These are phyloP conservation scores for Graphilbum ipis-grandicollis DNA, from an alignment of 2,329 filamentous ascomycete species.

Conservation along the genomic window DNA sequence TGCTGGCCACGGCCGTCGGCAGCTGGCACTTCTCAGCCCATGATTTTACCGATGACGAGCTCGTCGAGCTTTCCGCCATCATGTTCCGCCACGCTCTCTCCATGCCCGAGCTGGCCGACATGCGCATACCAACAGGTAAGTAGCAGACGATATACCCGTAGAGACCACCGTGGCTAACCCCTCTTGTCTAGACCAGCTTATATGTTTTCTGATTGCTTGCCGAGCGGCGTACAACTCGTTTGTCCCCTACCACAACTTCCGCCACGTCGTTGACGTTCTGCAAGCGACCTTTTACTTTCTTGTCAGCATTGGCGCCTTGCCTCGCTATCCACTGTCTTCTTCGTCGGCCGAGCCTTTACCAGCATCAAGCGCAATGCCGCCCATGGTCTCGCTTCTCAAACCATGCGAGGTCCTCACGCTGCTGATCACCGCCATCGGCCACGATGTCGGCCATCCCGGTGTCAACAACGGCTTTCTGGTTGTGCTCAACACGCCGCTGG, in stretches of 20 bases:
- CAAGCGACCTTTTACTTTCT: slow-evolving; percentile 89
- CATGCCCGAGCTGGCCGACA: slow-evolving; percentile 65
- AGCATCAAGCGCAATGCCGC: slow-evolving; percentile 53
- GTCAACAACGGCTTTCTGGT: slow-evolving; percentile 97
- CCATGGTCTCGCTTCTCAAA: slow-evolving; percentile 57
- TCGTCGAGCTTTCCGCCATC: slow-evolving; percentile 65
- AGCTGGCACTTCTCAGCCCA: slow-evolving; percentile 84
- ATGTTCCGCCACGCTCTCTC: slow-evolving; percentile 83
- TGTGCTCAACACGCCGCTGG: slow-evolving; percentile 78
- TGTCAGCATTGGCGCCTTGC: slow-evolving; percentile 59
- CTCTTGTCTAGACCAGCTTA: slow-evolving; percentile 49
- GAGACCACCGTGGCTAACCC: slow-evolving; percentile 7
- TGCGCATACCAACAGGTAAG: slow-evolving; percentile 65
- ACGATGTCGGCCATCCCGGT: slow-evolving; percentile 92
- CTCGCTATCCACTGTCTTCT: slow-evolving; percentile 37
- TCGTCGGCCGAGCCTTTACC: slow-evolving; percentile 49
- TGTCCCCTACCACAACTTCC: slow-evolving; percentile 95
- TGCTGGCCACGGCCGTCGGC: slow-evolving; percentile 53
- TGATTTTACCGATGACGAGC: slow-evolving; percentile 75
- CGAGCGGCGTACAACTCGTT: slow-evolving; percentile 92
- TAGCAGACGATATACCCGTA: too few species aligned
- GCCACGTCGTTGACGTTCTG: slow-evolving; percentile 88
- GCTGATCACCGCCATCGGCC: slow-evolving; percentile 88
- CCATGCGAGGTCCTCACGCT: slow-evolving; percentile 82
- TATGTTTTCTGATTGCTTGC: slow-evolving; percentile 72